Base-by-base conservation (phyloP, 2,329 filamentous ascomycete genomes). In the Pseudogymnoascus sp. region DNA sequence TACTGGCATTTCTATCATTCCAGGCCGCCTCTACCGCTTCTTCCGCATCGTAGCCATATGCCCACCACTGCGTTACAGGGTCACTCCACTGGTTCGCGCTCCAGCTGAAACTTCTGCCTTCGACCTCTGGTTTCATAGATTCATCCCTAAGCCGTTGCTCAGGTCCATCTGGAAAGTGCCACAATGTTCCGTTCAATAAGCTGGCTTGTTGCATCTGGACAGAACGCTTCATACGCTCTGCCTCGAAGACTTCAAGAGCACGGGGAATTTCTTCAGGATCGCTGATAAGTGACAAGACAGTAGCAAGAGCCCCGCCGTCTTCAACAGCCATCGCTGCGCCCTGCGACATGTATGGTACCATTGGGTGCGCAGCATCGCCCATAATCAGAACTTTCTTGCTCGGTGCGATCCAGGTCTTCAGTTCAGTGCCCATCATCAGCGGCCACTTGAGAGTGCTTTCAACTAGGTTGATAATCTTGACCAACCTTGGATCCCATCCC, bases 111-210 rank as follows among this genome's bases (percentile, higher is more conserved):
- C 73, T 70, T 60, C 73, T 73, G 3, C 74, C 75, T 37, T 71
- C 67, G 18, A 77, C 64, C 67, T 77, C 76, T 3, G 71, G 63
- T 53, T 66, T 66, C 76, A 77, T 78, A 5, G 4, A 70, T 75
- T 11, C 75, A 69, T 88, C 85, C 53, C 85, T 75, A 18, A 75
- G 77, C 66, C 80, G 74, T 69, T 88, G 85, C 64, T 83, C 80
- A 1, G 80, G 77, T 1, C 84, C 83, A 65, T 83, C 72, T 2
- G 68, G 66, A 75, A 84, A 75, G 63, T 84, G 81, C 78, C 78
- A 81, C 2, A 82, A 66, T 21, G 75, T 72, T 1, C 76, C 77
- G 64, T 83, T 82, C 5, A 80, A 71, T 12, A 75, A 71, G 66
- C 76, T 79, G 8, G 74, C 79, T 64, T 76, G 74, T 66, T 78